A percentile compares a stretch with the other conserved stretches of the same genome.
Evolutionary conservation across 371 early-diverging fungal species (phyloP).

Genomic region (Apophysomyces elegans): DNA sequence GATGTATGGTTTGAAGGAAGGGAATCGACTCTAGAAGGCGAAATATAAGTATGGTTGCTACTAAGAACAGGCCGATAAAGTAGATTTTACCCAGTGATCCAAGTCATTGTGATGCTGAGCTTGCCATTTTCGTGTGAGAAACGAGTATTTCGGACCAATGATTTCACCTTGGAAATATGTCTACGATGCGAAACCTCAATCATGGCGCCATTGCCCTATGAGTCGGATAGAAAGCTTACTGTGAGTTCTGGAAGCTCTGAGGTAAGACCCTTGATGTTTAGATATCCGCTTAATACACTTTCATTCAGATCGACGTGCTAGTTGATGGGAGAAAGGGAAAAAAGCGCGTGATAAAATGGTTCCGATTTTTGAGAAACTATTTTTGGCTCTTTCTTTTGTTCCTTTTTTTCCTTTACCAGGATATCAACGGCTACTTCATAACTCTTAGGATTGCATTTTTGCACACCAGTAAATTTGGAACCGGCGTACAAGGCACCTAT

Average conservation of each 20-base stretch:
- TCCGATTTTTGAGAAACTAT: too few species aligned
- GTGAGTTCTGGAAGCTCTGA: slow-evolving; percentile 63
- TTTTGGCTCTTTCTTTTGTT: background rate
- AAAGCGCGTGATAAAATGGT: background rate
- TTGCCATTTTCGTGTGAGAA: slow-evolving; percentile 88
- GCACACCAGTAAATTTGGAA: slow-evolving; percentile 66
- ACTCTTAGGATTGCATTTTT: slow-evolving; percentile 59
- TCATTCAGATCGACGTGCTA: slow-evolving; percentile 73
- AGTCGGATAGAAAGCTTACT: slow-evolving; percentile 19
- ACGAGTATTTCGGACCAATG: slow-evolving; percentile 78
- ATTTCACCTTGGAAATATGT: slow-evolving; percentile 89
- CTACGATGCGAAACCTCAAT: slow-evolving; percentile 14
- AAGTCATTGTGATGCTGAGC: slow-evolving; percentile 76
- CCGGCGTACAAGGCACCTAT: slow-evolving; percentile 61
- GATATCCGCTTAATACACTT: slow-evolving; percentile 75
- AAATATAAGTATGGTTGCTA: background rate
- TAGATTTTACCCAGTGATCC: slow-evolving; percentile 76
- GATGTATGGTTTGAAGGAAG: slow-evolving; percentile 66
- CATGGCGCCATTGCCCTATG: background rate
- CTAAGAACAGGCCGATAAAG: background rate
- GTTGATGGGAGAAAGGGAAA: background rate
- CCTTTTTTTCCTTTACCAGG: slow-evolving; percentile 52
- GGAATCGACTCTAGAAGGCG: slow-evolving; percentile 55
- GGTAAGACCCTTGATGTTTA: slow-evolving; percentile 76
- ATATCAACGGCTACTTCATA: slow-evolving; percentile 75